Conservation (phyloP, 208 protist species). For the Spongospora subterranea region DNA sequence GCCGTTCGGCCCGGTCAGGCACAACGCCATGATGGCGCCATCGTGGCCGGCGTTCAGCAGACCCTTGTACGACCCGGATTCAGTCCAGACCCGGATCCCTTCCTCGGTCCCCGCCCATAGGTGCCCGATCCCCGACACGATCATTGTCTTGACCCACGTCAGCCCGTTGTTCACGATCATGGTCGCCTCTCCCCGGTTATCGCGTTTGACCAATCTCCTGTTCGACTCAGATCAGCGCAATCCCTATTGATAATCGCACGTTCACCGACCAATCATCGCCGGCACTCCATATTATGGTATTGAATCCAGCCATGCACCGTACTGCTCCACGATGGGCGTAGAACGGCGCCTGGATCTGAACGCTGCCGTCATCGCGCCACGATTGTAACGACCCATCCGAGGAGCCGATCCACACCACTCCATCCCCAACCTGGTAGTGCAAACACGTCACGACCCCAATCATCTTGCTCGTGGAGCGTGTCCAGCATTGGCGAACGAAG, state of each 20-base stretch:
- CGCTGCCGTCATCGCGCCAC: neutral
- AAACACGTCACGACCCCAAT: neutral
- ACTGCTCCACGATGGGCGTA: neutral
- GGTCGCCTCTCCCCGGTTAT: neutral
- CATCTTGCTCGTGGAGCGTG: neutral
- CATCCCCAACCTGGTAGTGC: neutral
- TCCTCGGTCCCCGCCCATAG: neutral
- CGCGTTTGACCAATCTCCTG: neutral
- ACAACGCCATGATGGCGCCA: neutral
- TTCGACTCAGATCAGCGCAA: too few species aligned
- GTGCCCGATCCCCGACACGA: neutral
- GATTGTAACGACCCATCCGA: neutral
- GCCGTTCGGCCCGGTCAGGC: neutral
- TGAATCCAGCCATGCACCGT: neutral
- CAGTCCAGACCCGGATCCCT: neutral
- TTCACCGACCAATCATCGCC: slow-evolving; percentile 7
- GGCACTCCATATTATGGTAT: neutral
- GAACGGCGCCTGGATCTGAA: neutral
- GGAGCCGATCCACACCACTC: neutral
- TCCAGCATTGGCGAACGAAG: neutral
- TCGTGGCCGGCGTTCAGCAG: neutral
- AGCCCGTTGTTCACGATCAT: neutral
- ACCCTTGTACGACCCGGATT: neutral
- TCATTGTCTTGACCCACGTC: neutral
- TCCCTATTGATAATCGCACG: too few species aligned